Evolutionary conservation across 352 stramenopile species (phyloP), one percentile per base, ranked within the genome.

Genomic region (Plasmopara viticola): DNA sequence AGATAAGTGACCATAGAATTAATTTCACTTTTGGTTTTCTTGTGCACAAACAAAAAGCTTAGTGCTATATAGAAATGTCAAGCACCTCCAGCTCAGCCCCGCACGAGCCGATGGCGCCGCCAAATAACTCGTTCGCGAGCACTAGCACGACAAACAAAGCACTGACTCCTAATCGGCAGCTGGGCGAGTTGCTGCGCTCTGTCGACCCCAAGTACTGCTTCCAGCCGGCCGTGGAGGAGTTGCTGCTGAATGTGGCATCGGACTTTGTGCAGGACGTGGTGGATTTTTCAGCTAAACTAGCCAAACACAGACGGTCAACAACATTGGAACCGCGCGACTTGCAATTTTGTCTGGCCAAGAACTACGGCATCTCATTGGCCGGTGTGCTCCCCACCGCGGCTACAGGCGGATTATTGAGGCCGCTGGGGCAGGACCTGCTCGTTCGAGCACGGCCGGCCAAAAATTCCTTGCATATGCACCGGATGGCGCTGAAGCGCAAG

Each of bases 391-490:
- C 20, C 20, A 25, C 20, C 20, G 20, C 20, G 20, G 20, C 20
- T 25, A 25, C 64, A 13, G 55, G 41, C 4, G 58, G 54, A 9
- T 41, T 44, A n/a, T 52, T 87, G 28, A 81, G 77, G 28, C 71
- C 77, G 18, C 58, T 87, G 20, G 70, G 69, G 12, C 64, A 81
- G 14, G 79, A 90, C 31, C 48, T 87, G 29, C 48, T 83, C 17
- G 63, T 86, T 44, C 72, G 79, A 8, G 52, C 78, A 38, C 69
- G 75, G 12, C 70, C 83, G 13, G 64, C 60, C 8, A 90, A 90
- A 56, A 90, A 76, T 54, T 93, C 80, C 48, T 53, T 93, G 18
- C 83, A 93, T 63, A 86, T 87, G 80, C 83, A 91, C 54, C 74
- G 83, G 37, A 66, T 93, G 33, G 76, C 80, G 35, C 56, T 90